phyloP scores from a whole-genome alignment of 257 asterid species.

The Salvia rosmarinus region DNA sequence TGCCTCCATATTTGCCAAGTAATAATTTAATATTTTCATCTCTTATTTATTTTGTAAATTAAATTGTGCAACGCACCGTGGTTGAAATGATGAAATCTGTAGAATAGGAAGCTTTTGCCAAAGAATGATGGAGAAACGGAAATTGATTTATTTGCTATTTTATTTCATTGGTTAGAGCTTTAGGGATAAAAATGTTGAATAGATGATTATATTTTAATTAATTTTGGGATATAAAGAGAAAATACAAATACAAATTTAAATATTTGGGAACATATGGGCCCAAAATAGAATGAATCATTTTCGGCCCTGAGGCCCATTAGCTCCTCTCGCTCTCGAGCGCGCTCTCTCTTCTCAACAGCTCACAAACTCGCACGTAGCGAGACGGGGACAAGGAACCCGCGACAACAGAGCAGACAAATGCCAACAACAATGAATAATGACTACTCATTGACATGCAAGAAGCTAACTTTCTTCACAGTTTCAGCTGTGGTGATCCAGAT shows the following conservation, averaged over 20 bases:
- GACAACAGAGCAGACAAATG: constrained; percentile 2
- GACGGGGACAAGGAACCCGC: neutral
- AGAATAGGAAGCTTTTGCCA: no score
- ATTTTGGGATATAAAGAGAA: no score
- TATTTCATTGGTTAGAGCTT: no score
- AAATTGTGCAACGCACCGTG: no score
- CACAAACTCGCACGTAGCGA: neutral
- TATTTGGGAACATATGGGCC: neutral
- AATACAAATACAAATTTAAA: no score
- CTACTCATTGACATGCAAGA: constrained; percentile 60
- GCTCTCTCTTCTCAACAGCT: neutral
- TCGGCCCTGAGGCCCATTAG: neutral
- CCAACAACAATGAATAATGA: constrained; percentile 17
- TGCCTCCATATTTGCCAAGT: neutral
- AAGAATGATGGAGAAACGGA: no score
- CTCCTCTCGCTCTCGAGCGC: neutral
- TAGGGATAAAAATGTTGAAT: no score
- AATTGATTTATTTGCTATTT: no score
- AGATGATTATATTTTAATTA: no score
- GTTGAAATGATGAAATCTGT: no score
- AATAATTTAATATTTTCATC: neutral
- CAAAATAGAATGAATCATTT: neutral
- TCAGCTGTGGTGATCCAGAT: constrained; percentile 66
- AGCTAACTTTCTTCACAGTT: constrained; percentile 49
- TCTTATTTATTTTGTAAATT: no score